Base-by-base conservation (phyloP, 306 rosid genomes). In the Hylodesmum podocarpum region DNA sequence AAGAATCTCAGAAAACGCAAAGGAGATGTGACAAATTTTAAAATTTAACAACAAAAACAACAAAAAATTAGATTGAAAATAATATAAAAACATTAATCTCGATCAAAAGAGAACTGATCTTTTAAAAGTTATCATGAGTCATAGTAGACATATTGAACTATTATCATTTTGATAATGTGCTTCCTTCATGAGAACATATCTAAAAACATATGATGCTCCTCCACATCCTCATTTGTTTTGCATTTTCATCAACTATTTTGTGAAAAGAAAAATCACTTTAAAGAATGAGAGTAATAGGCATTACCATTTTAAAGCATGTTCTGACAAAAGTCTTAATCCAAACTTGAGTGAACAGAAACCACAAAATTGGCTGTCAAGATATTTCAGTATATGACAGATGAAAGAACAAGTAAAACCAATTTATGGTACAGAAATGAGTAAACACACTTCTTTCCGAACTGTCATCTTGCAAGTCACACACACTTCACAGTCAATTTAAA, bases 331-430 rank as follows among this genome's bases (percentile, higher is more conserved):
- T 59, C 31, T 59, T 25, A 18, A 57, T 57, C 57, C 24, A 58
- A 67, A 44, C 27, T 66, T 24, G 61, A 14, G 27, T 5, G 19
- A 46, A 16, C 21, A 34, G 28, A 66, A 22, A 44, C 46, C 41
- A 47, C 2, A 27, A 70, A 81, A 70, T 40, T 53, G 31, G 27
- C 67, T 6, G 63, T 24, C 10, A 33, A 50, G 8, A 31, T 22
- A 22, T 10, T 58, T 44, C 61, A 33, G 44, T 44, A 16, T 4
- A 61, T 49, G 54, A 43, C 19, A 44, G 14, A 12, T 43, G 37
- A 59, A 76, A 57, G 68, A 71, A 47, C 29, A 49, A 28, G 31
- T 13, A 24, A 72, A 73, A 68, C 13, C 43, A 68, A 61, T 15
- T 16, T 64, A 24, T 19, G 27, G 12, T 24, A 31, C 44, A 29